Conservation (phyloP, 2,329 filamentous ascomycete genomes). For the Waltergamsia citrina region DNA sequence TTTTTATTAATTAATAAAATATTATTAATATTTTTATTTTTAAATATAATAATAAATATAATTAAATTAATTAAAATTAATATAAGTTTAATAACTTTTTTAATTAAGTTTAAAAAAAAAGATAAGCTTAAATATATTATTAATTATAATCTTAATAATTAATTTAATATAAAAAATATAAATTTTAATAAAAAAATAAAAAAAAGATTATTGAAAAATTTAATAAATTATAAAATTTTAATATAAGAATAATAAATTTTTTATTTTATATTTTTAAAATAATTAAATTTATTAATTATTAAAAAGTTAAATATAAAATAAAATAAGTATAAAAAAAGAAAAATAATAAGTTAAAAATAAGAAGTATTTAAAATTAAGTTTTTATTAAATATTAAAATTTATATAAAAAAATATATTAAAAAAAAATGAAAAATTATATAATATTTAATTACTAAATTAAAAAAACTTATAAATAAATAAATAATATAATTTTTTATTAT, state of each 20-base stretch:
- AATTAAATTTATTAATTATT: neutral
- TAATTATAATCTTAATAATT: no score
- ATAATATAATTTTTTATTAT: conserved; percentile 1
- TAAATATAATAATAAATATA: no score
- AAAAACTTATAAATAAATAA: neutral
- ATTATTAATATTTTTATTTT: neutral
- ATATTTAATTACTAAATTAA: conserved; percentile 2
- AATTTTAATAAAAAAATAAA: no score
- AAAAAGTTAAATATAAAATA: no score
- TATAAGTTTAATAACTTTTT: neutral
- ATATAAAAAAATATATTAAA: neutral
- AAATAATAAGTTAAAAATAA: no score
- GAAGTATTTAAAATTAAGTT: conserved; percentile 1
- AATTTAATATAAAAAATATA: no score
- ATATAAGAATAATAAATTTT: neutral
- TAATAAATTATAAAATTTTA: no score
- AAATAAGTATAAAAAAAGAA: no score
- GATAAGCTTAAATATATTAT: no score
- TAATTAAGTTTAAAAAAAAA: neutral
- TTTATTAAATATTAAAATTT: conserved; percentile 4
- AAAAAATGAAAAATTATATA: conserved; percentile 2
- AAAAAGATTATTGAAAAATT: no score
- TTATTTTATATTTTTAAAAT: neutral
- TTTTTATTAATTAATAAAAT: neutral
- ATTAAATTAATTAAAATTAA: no score